phyloP scores from a whole-genome alignment of 1,284 basidiomycete species.

The Malassezia furfur region DNA sequence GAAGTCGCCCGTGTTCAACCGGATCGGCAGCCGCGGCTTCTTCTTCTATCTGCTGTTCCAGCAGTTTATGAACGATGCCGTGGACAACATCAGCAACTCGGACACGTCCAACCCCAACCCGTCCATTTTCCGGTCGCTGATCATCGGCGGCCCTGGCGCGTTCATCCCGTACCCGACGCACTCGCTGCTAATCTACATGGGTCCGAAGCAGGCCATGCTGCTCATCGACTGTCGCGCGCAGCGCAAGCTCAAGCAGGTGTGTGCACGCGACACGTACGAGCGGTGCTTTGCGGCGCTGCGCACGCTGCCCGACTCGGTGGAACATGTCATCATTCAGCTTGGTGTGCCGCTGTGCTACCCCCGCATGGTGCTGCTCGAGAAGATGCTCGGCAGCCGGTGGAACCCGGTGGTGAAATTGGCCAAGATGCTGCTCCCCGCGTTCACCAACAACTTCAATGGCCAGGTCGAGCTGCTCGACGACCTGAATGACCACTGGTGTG shows the following conservation, averaged over 20 bases:
- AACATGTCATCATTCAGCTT: conserved; percentile 44
- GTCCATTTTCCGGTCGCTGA: conserved; percentile 21
- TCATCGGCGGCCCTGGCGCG: conserved; percentile 33
- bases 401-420: conserved; percentile 44
- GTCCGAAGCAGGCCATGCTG: conserved; percentile 43
- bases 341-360: conserved; percentile 47
- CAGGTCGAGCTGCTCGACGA: conserved; percentile 48
- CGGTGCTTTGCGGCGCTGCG: conserved; percentile 31
- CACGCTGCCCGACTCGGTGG: conserved; percentile 29
- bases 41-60: conserved; percentile 47
- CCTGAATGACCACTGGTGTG: conserved; percentile 64
- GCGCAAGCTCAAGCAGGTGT: conserved; percentile 42
- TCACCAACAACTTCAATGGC: conserved; percentile 47
- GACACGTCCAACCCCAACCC: conserved; percentile 23
- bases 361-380: conserved; percentile 45
- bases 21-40: conserved; percentile 34
- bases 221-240: conserved; percentile 44
- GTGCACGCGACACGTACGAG: conserved; percentile 34
- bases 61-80: conserved; percentile 38
- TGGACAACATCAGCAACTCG: conserved; percentile 26
- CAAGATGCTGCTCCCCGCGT: conserved; percentile 30
- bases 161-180: conserved; percentile 44
- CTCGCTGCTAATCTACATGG: conserved; percentile 38
- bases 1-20: conserved; percentile 38
- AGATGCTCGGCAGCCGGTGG: conserved; percentile 29